Conservation (phyloP, 179 eudicot species). For the Spergularia azorica region DNA sequence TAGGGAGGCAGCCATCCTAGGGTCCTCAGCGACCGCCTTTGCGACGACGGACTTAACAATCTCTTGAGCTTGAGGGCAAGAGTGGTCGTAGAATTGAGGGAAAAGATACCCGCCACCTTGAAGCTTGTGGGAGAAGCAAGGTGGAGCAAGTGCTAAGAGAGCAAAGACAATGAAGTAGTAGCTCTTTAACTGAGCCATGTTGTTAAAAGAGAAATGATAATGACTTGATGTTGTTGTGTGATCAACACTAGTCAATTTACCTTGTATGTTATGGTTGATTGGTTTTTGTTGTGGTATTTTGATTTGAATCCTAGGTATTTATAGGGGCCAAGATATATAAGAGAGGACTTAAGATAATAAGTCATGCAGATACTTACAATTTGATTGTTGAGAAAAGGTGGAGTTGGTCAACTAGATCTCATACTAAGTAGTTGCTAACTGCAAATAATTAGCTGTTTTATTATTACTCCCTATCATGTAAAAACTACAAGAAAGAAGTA, state of each 20-base stretch:
- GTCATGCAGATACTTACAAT: neutral
- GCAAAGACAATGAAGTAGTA: conserved; percentile 29
- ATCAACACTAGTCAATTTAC: neutral
- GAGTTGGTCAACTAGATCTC: conserved; percentile 35
- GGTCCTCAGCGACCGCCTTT: conserved; percentile 66
- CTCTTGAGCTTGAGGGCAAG: conserved; percentile 66
- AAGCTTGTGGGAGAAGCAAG: conserved; percentile 37
- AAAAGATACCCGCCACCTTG: conserved; percentile 45
- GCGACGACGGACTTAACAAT: conserved; percentile 70
- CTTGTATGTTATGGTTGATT: neutral
- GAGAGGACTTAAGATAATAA: neutral
- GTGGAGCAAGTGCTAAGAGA: conserved; percentile 44
- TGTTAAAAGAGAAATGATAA: too few relatives aligned
- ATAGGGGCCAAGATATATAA: conserved; percentile 18
- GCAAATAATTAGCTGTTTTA: conserved; percentile 10
- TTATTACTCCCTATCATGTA: neutral
- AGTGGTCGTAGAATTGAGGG: conserved; percentile 75
- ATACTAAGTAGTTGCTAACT: conserved; percentile 12
- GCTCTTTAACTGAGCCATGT: conserved; percentile 45
- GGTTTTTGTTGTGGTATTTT: conserved; percentile 6
- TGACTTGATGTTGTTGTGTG: neutral
- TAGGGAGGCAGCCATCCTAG: conserved; percentile 87
- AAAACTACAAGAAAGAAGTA: too few relatives aligned
- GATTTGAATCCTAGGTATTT: conserved; percentile 14
- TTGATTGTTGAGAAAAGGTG: conserved; percentile 15